These are phyloP conservation scores for Fusarium heterosporum DNA, from an alignment of 2,329 filamentous ascomycete species.

Conservation along the genomic window DNA sequence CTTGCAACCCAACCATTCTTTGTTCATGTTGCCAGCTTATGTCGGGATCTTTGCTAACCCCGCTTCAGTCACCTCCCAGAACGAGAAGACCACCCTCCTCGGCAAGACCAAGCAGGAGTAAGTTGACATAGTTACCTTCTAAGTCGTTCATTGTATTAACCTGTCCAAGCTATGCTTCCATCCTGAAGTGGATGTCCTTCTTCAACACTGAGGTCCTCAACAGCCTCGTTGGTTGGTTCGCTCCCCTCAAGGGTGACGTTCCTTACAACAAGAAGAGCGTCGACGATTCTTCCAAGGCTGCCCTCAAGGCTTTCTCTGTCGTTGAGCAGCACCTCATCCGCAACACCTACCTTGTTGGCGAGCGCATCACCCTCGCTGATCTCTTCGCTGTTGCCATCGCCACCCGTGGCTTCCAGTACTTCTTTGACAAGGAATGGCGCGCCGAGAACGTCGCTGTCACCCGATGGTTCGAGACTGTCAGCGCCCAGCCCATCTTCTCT, in stretches of 20 bases:
- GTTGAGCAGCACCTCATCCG: constrained; percentile 88
- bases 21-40: constrained; percentile 45
- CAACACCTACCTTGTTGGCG: constrained; percentile 97
- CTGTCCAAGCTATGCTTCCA: constrained; percentile 81
- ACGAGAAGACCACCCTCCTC: constrained; percentile 99
- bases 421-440: constrained; percentile 94
- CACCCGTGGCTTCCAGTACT: constrained; percentile 89
- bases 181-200: constrained; percentile 98
- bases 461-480: constrained; percentile 95
- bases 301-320: constrained; percentile 75
- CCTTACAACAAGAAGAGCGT: constrained; percentile 98
- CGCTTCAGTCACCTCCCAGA: constrained; percentile 90
- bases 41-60: constrained; percentile 51
- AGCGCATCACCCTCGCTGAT: constrained; percentile 97
- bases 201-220: constrained; percentile 89
- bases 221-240: constrained; percentile 82
- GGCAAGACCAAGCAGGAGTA: constrained; percentile 99
- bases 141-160: constrained; percentile 11
- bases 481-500: constrained; percentile 92
- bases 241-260: constrained; percentile 82
- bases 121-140: constrained; percentile 47
- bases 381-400: constrained; percentile 84
- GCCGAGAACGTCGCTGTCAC: constrained; percentile 83
- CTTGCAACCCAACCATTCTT: constrained; percentile 46
- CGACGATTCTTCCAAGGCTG: constrained; percentile 79